Percentiles rank a stretch among this genome's conserved stretches.
Evolutionary conservation across 2,329 filamentous ascomycete genomes (phyloP).

Genomic region (Cordyceps pruinosa): DNA sequence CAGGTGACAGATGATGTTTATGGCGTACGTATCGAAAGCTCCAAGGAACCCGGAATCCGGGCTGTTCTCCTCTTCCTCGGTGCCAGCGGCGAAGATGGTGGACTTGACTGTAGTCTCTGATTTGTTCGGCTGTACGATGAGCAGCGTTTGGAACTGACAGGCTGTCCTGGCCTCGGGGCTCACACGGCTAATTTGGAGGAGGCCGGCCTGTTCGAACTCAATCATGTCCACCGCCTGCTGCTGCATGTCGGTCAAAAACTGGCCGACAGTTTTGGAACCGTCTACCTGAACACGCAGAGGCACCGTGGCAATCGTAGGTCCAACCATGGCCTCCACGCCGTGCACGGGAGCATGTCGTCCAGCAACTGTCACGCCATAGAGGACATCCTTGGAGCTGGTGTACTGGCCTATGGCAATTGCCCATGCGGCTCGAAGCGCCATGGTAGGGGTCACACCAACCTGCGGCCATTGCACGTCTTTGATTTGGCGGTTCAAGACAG

Average conservation of each 20-base stretch:
- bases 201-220: conserved; percentile 23
- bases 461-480: not conserved
- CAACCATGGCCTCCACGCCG: conserved; percentile 42
- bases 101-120: not conserved
- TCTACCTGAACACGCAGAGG: conserved; percentile 40
- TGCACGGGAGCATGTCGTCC: conserved; percentile 39
- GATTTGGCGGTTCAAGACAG: conserved; percentile 27
- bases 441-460: conserved; percentile 33
- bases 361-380: conserved; percentile 49
- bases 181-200: conserved; percentile 24
- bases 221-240: conserved; percentile 20
- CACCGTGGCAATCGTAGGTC: conserved; percentile 49
- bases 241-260: conserved; percentile 36
- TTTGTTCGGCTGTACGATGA: conserved; percentile 22
- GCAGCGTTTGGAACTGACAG: conserved; percentile 23
- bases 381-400: conserved; percentile 39
- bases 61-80: not conserved
- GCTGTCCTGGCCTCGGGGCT: conserved; percentile 6
- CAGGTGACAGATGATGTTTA: conserved; percentile 14
- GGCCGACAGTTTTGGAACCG: conserved; percentile 29
- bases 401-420: conserved; percentile 42
- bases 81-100: conserved; percentile 1
- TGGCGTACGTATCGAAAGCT: conserved; percentile 15
- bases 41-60: conserved; percentile 6
- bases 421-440: conserved; percentile 47